phyloP scores from a whole-genome alignment of 345 rosid species.

The Moricandia moricandioides region DNA sequence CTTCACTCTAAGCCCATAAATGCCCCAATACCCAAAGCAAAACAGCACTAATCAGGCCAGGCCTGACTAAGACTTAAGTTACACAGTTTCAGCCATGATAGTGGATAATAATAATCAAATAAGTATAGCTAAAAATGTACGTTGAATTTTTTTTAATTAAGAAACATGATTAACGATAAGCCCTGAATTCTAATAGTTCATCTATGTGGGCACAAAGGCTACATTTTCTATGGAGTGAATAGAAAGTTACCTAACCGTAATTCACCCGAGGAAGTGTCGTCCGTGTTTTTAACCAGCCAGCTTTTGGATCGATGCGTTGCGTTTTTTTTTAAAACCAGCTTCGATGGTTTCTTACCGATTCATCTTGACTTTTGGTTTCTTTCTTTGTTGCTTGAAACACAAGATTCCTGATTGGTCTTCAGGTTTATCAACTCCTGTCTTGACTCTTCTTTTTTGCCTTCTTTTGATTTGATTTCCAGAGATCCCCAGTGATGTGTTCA shows the following conservation, averaged over 20 bases:
- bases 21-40: neutral
- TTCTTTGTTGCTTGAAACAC: constrained; percentile 19
- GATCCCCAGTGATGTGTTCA: constrained; percentile 8
- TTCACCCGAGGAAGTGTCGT: neutral
- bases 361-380: constrained; percentile 6
- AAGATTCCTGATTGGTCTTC: neutral
- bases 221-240: constrained; percentile 1
- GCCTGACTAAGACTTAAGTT: neutral
- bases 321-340: neutral
- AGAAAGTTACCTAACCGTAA: constrained; percentile 15
- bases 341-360: constrained; percentile 6
- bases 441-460: constrained; percentile 22
- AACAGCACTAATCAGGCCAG: neutral
- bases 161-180: constrained; percentile 23
- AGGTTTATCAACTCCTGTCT: constrained; percentile 6
- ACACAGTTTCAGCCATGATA: neutral
- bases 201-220: constrained; percentile 13
- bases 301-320: neutral
- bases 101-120: neutral
- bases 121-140: neutral
- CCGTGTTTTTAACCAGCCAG: neutral
- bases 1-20: neutral
- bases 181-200: constrained; percentile 21
- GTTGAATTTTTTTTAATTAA: constrained; percentile 2
- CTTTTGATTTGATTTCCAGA: constrained; percentile 19